phyloP scores from a whole-genome alignment of 768 basidiomycete species.

The Gymnopilus junonius region DNA sequence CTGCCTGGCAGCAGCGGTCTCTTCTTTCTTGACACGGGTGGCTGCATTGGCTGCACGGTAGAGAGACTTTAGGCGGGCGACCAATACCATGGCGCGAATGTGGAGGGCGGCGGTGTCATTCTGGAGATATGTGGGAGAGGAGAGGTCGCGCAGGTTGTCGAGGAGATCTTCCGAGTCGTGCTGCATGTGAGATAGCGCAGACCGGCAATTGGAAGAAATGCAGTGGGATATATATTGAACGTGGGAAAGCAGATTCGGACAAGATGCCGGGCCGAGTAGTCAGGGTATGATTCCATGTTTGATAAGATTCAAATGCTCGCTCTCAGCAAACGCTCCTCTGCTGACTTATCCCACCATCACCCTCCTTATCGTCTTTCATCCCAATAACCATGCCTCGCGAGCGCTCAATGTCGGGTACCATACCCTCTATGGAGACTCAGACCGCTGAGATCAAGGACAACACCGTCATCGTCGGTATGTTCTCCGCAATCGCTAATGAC shows the following conservation, averaged over 20 bases:
- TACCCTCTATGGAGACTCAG: conserved; percentile 85
- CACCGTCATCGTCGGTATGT: conserved; percentile 85
- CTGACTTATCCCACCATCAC: conserved; percentile 21
- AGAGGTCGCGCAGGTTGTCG: conserved; percentile 66
- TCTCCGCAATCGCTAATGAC: conserved; percentile 19
- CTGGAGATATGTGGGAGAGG: conserved; percentile 44
- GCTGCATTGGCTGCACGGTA: conserved; percentile 76
- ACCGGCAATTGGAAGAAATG: conserved; percentile 15
- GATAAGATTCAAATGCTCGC: conserved; percentile 27
- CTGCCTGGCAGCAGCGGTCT: conserved; percentile 76
- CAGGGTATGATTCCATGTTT: conserved; percentile 12
- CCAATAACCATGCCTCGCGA: conserved; percentile 45
- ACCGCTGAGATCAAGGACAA: conserved; percentile 82
- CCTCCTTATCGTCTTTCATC: conserved; percentile 12
- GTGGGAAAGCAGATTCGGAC: conserved; percentile 25
- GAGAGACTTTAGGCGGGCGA: conserved; percentile 78
- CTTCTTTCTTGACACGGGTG: conserved; percentile 69
- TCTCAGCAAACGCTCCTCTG: conserved; percentile 18
- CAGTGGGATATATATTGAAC: conserved; percentile 6
- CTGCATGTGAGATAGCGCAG: conserved; percentile 7
- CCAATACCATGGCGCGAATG: conserved; percentile 73
- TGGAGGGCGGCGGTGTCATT: conserved; percentile 57
- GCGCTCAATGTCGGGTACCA: conserved; percentile 75
- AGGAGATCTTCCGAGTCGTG: conserved; percentile 47
- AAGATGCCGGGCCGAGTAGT: conserved; percentile 25